These are phyloP conservation scores for Chytridium lagenaria DNA, from an alignment of 371 early-diverging fungal genomes.

Conservation along the genomic window DNA sequence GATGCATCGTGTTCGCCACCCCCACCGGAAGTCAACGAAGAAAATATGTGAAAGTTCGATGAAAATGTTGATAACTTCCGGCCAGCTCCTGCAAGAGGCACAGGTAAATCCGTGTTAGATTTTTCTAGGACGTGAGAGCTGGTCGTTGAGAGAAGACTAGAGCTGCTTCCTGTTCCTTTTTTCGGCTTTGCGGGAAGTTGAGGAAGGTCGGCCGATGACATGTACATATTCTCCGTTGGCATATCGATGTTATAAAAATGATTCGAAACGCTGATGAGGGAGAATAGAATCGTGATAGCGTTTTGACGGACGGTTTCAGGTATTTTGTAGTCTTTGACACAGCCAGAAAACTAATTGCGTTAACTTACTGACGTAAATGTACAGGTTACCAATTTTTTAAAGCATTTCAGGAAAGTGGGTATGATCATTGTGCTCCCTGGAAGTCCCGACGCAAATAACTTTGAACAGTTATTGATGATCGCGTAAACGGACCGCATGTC, in stretches of 20 bases:
- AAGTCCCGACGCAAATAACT: constrained; percentile 66
- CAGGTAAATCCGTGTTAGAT: not conserved
- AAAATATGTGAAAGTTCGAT: not conserved
- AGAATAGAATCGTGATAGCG: constrained; percentile 43
- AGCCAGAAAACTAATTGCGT: constrained; percentile 16
- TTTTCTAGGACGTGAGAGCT: not conserved
- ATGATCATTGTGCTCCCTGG: constrained; percentile 74
- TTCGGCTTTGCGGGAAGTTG: constrained; percentile 4
- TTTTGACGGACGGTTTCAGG: constrained; percentile 43
- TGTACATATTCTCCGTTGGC: constrained; percentile 29
- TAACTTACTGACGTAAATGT: constrained; percentile 12
- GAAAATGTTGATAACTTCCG: constrained; percentile 18
- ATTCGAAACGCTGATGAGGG: constrained; percentile 37
- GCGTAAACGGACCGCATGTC: constrained; percentile 63
- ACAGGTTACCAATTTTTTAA: constrained; percentile 36
- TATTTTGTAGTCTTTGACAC: constrained; percentile 20
- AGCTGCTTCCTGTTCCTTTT: not conserved
- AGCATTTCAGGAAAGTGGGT: constrained; percentile 63
- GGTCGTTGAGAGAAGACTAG: not conserved
- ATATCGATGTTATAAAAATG: constrained; percentile 7
- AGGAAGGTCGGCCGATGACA: constrained; percentile 1
- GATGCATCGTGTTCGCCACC: not conserved
- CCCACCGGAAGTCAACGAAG: not conserved
- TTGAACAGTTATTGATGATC: constrained; percentile 69
- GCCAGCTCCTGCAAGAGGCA: constrained; percentile 51